Conservation (phyloP, 495 filamentous ascomycete species). For the Penicillium canariense region DNA sequence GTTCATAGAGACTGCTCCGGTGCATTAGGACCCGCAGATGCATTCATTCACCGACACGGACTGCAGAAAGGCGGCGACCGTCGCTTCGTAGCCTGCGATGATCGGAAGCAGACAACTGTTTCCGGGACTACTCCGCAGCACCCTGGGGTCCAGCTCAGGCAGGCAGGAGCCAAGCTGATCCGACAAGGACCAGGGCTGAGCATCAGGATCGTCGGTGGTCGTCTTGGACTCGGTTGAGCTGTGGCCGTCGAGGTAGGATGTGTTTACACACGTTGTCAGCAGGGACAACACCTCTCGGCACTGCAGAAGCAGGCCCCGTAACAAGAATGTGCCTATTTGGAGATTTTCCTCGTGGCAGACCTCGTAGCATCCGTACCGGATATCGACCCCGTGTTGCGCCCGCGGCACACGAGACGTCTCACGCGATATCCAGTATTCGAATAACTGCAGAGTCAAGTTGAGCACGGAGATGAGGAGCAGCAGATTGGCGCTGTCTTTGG, state of each 20-base stretch:
- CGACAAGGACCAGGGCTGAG: conserved; percentile 10
- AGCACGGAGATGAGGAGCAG: conserved; percentile 34
- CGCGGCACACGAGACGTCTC: conserved; percentile 20
- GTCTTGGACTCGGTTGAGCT: conserved; percentile 2
- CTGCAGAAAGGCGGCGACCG: conserved; percentile 34
- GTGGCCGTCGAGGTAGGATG: conserved; percentile 9
- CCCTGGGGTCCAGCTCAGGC: conserved; percentile 9
- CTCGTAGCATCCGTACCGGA: conserved; percentile 43
- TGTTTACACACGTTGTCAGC: conserved; percentile 24
- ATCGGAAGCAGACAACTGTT: conserved; percentile 33
- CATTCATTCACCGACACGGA: conserved; percentile 30
- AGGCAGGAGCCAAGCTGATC: conserved; percentile 7
- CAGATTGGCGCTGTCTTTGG: conserved; percentile 35
- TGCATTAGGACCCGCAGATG: conserved; percentile 27
- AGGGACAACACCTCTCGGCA: conserved; percentile 31
- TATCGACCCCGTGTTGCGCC: conserved; percentile 20
- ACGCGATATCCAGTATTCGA: conserved; percentile 37
- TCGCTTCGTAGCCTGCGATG: conserved; percentile 35
- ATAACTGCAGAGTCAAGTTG: conserved; percentile 35
- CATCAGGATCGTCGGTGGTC: conserved; percentile 1
- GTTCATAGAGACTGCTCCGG: conserved; percentile 4
- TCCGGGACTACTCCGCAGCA: conserved; percentile 2
- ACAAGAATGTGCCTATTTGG: conserved; percentile 33
- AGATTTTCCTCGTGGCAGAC: conserved; percentile 34
- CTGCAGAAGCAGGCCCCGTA: conserved; percentile 31